phyloP scores from a whole-genome alignment of 2,329 filamentous ascomycete genomes.

The Leptographium procerum region DNA sequence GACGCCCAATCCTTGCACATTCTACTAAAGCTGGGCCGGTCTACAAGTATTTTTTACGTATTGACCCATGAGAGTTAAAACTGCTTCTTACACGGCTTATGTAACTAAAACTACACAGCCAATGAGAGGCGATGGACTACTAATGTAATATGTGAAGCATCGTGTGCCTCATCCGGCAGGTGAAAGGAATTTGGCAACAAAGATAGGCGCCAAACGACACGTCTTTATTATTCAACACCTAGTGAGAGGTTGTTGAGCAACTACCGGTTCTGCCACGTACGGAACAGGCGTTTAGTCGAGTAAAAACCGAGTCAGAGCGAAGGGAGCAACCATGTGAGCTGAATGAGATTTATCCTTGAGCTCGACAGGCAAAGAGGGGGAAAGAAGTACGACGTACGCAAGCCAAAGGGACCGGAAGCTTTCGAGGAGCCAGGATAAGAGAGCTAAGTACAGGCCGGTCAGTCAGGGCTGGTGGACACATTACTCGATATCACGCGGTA shows the following conservation, averaged over 20 bases:
- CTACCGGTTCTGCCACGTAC: too few relatives aligned
- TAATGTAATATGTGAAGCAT: not conserved
- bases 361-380: too few relatives aligned
- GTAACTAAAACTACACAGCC: not conserved
- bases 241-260: too few relatives aligned
- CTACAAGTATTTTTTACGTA: not conserved
- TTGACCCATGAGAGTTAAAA: not conserved
- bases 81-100: not conserved
- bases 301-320: not conserved
- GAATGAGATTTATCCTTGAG: too few relatives aligned
- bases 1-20: not conserved
- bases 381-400: too few relatives aligned
- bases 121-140: not conserved
- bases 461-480: not conserved
- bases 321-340: not conserved
- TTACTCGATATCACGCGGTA: not conserved
- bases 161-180: not conserved
- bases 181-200: too few relatives aligned
- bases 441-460: not conserved
- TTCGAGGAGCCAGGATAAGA: too few relatives aligned
- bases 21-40: not conserved
- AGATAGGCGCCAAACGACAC: too few relatives aligned
- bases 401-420: not conserved
- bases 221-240: too few relatives aligned
- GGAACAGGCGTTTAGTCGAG: not conserved